Evolutionary conservation across 257 asterid genomes (phyloP).

Genomic region (Forsythia suspensa): DNA sequence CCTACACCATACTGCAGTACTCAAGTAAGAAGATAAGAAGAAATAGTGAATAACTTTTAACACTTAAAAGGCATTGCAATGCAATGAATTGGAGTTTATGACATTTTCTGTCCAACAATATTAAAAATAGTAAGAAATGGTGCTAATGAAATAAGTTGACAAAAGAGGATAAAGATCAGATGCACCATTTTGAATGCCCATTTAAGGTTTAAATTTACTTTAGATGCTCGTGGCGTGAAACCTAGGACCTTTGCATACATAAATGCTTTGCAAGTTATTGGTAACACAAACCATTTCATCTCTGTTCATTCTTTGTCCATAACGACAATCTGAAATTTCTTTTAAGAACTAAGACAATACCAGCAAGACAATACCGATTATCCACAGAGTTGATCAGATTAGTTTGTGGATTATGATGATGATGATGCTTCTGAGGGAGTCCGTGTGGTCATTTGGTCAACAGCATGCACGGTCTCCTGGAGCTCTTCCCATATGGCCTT

Average conservation of each 20-base stretch:
- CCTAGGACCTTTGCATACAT: no score
- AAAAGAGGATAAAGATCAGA: background rate
- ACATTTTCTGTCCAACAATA: background rate
- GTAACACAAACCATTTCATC: background rate
- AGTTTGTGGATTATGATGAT: background rate
- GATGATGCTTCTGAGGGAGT: constrained; percentile 76
- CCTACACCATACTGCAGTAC: no score
- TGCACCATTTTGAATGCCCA: background rate
- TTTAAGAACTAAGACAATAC: background rate
- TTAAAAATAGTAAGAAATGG: background rate
- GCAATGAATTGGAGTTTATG: background rate
- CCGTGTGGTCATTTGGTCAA: constrained; percentile 88
- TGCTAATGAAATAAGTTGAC: background rate
- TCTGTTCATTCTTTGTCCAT: background rate
- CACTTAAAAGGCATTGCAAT: background rate
- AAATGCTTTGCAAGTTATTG: no score
- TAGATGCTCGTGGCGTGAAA: no score
- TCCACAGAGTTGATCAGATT: background rate
- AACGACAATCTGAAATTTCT: background rate
- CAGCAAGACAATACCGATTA: background rate
- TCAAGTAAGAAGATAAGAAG: no score
- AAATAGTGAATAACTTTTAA: background rate
- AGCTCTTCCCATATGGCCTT: constrained; percentile 99
- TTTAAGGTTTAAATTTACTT: background rate
- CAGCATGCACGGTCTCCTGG: constrained; percentile 89